Percentiles rank a stretch among this genome's conserved stretches.
These are phyloP conservation scores for Diaporthe sp. DNA, from an alignment of 2,329 filamentous ascomycete species.

Conservation along the genomic window DNA sequence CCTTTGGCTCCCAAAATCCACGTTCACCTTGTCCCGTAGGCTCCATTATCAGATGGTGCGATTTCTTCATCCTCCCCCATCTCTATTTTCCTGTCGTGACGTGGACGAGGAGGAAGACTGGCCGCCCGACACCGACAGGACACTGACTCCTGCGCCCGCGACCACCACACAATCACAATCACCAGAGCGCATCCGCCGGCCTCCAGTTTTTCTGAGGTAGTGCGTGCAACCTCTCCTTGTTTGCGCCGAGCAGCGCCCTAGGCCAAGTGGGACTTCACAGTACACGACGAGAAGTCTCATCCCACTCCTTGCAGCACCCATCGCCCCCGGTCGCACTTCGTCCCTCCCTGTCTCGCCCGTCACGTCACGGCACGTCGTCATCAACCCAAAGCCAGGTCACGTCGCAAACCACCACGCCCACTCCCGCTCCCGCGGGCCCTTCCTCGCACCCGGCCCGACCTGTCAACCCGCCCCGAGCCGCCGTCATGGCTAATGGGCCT, in stretches of 20 bases:
- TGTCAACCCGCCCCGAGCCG: background rate
- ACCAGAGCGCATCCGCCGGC: conserved; percentile 15
- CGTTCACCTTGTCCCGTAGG: conserved; percentile 28
- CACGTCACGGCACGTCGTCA: background rate
- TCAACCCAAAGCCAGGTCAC: background rate
- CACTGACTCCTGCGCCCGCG: conserved; percentile 19
- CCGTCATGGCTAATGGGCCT: conserved; percentile 53
- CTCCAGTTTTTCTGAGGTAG: background rate
- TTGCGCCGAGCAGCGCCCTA: conserved; percentile 24
- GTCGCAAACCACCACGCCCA: conserved; percentile 1
- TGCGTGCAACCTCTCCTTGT: conserved; percentile 3
- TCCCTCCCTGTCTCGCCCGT: conserved; percentile 1
- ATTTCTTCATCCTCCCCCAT: conserved; percentile 31
- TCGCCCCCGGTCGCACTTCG: background rate
- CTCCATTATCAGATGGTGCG: conserved; percentile 36
- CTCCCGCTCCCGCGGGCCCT: background rate
- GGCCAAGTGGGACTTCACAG: conserved; percentile 26
- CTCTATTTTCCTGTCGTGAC: conserved; percentile 35
- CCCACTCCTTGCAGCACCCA: conserved; percentile 19
- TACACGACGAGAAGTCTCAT: conserved; percentile 28
- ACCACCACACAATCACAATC: background rate
- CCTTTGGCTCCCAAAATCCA: conserved; percentile 23
- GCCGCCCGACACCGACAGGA: conserved; percentile 32
- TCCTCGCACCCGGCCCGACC: conserved; percentile 5
- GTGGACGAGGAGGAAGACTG: conserved; percentile 34